Conservation (phyloP, 31 red algal species). For the Odonthalia washingtoniensis region DNA sequence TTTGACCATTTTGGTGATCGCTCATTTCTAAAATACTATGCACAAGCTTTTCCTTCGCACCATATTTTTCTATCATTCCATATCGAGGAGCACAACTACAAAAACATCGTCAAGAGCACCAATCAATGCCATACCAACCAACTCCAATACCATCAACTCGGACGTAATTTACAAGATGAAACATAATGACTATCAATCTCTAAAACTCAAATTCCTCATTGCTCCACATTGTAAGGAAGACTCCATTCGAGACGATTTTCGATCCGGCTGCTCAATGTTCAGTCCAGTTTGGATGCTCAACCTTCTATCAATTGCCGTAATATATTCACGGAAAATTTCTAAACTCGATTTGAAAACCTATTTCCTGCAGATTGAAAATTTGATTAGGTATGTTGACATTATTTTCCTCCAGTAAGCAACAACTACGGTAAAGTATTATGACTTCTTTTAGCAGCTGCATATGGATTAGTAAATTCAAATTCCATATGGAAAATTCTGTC, state of each 20-base stretch:
- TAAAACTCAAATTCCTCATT: constrained; percentile 16
- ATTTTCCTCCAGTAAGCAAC: constrained; percentile 15
- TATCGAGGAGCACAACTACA: constrained; percentile 20
- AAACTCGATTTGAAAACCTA: constrained; percentile 33
- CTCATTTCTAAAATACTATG: constrained; percentile 13
- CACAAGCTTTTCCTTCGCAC: background rate
- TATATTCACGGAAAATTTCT: background rate
- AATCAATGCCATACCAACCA: background rate
- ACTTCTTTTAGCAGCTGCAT: constrained; percentile 24
- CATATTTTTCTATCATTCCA: background rate
- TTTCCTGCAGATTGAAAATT: constrained; percentile 3
- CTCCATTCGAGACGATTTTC: background rate
- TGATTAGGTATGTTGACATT: too few relatives aligned
- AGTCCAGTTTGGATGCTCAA: constrained; percentile 10
- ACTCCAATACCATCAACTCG: constrained; percentile 25
- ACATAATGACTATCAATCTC: constrained; percentile 1
- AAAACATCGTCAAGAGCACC: background rate
- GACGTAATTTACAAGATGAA: constrained; percentile 39
- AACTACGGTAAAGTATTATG: too few relatives aligned
- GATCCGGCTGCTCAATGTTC: constrained; percentile 20
- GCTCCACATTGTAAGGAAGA: constrained; percentile 29
- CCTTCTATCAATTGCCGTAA: background rate
- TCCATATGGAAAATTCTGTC: constrained; percentile 19
- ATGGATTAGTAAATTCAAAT: constrained; percentile 32
- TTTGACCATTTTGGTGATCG: background rate